Evolutionary conservation across 1,284 basidiomycete genomes (phyloP), one percentile per base, ranked within the genome.

Genomic region (Ganoderma lucidum): DNA sequence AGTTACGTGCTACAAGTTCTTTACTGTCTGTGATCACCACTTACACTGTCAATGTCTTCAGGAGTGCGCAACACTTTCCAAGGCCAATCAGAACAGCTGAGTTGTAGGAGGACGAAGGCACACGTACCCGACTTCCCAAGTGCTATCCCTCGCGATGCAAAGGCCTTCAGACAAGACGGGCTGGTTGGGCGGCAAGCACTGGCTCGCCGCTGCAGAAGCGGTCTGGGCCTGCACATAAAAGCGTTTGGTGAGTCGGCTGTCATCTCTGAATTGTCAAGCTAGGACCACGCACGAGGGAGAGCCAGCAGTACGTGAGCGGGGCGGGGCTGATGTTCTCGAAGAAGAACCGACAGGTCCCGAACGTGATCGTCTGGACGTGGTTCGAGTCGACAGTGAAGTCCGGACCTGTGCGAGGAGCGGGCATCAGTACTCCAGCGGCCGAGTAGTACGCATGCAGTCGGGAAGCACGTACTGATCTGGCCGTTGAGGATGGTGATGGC

Each of bases 311-410:
- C 35, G 64, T 66, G 65, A 73, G 60, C 39, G 71, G 66, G 39
- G 66, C 23, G 17, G 65, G 66, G 45, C 71, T 67, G 65, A 72
- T 53, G 70, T 76, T 76, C 64, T 75, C 65, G 66, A 76, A 76
- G 71, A 74, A 76, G 68, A 76, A 72, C 15, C 75, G 72, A 63
- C 75, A 76, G 39, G 75, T 76, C 39, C 74, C 75, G 65, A 74
- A 76, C 42, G 72, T 66, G 65, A 76, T 73, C 59, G 74, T 73
- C 69, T 76, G 71, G 53, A 70, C 72, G 63, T 74, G 69, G 65
- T 69, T 68, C 65, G 68, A 15, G 28, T 55, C 44, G 8, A 76
- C 73, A 14, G 60, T 66, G 71, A 76, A 76, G n/a, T 68, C 65
- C 37, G 75, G 75, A n/a, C 69, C 75, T 76, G 63, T 12, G 10